Conservation (phyloP, 352 stramenopile species). For the Globisporangium spinosum region DNA sequence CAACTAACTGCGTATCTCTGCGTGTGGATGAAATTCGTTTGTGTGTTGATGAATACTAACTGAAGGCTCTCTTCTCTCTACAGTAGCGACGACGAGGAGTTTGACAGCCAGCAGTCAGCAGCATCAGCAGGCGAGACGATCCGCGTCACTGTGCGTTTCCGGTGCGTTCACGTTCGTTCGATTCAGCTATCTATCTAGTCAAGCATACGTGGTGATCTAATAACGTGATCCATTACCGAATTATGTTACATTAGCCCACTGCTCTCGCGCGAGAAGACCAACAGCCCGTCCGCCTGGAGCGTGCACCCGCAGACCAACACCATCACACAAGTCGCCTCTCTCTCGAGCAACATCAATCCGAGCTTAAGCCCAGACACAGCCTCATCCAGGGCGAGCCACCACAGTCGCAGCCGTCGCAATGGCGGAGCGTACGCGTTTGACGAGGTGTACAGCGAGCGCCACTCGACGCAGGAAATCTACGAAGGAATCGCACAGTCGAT, state of each 20-base stretch:
- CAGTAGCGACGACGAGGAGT: conserved; percentile 9
- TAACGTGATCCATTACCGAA: too few relatives aligned
- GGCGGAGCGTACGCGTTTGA: conserved; percentile 42
- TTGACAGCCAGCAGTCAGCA: neutral
- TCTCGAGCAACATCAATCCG: neutral
- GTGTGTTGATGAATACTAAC: neutral
- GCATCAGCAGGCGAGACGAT: conserved; percentile 1
- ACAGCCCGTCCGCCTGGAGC: neutral
- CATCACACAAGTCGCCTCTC: neutral
- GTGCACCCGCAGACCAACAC: conserved; percentile 8
- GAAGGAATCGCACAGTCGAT: conserved; percentile 12
- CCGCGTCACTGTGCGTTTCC: conserved; percentile 9
- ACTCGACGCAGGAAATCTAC: conserved; percentile 34
- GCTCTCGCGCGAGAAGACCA: conserved; percentile 1
- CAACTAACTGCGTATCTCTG: neutral
- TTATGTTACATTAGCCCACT: neutral
- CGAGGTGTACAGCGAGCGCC: conserved; percentile 39
- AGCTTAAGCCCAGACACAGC: neutral
- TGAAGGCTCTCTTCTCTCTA: neutral
- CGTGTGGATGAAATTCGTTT: neutral
- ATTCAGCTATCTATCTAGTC: neutral
- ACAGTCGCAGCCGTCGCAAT: neutral
- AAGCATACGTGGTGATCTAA: neutral
- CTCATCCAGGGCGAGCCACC: neutral
- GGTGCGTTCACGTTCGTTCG: neutral